Evolutionary conservation across 352 stramenopile species (phyloP), one percentile per base, ranked within the genome.

Genomic region (Elongisporangium anandrum): DNA sequence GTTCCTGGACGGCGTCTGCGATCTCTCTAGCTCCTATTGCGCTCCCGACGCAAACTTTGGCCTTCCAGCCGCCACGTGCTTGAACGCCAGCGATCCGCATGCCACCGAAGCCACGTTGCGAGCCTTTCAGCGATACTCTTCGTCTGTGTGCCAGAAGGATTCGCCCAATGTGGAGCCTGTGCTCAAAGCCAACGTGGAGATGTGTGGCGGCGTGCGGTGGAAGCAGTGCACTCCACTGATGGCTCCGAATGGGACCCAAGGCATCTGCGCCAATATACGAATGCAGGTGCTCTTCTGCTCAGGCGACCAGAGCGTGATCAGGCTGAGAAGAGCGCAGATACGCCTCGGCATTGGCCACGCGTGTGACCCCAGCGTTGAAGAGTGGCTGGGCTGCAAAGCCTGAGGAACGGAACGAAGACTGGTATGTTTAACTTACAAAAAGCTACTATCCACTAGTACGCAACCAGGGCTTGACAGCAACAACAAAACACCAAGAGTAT

Each of bases 261-360:
- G 72, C 0, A 79, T 84, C 38, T 81, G 72, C 61, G 75, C 73
- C 59, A 81, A 79, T 50, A 61, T 59, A 2, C 66, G 72, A 1
- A 79, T 84, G 72, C 69, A 79, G 41, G 66, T 81, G 9, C 38
- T 84, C 10, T 57, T 77, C 61, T 82, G 73, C 57, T 60, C 75
- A 52, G 64, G 73, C 15, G 66, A 64, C 15, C 60, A 59, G 4
- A 59, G 66, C 23, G 71, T 72, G 24, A 64, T 77, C 41, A 59
- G 54, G 15, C 75, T 79, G 70, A 65, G 73, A 0, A 55, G 64
- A 10, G 45, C 69, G 38, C 65, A 80, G 26, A 80, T 80, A 59
- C 29, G 38, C 20, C 50, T 47, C 7, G 50, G 63, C 4, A 64
- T 70, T 7, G 70, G 68, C 1, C 48, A 64, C 23, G 23, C 47